These are phyloP conservation scores for Alternaria sp. DNA, from an alignment of 2,329 filamentous ascomycete genomes.

Conservation along the genomic window DNA sequence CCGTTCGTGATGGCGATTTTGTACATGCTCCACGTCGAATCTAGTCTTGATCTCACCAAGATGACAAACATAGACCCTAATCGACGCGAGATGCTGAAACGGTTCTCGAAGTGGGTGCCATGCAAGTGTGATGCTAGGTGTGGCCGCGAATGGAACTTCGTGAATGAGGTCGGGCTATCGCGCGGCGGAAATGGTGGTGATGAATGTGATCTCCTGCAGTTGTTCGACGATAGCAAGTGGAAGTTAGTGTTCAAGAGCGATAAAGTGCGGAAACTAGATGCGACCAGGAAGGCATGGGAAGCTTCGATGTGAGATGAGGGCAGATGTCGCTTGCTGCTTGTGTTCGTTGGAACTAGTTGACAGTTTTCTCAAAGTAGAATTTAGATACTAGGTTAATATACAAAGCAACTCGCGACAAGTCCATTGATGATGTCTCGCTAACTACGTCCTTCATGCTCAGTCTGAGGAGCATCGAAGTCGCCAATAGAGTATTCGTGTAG, in stretches of 20 bases:
- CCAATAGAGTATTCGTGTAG: neutral
- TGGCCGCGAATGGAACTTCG: constrained; percentile 6
- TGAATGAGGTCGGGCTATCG: constrained; percentile 4
- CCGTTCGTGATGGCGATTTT: constrained; percentile 9
- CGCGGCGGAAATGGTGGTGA: neutral
- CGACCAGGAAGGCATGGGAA: constrained; percentile 4
- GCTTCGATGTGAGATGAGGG: neutral
- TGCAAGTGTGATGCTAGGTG: constrained; percentile 5
- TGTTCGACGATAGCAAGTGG: constrained; percentile 1
- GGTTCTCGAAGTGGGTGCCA: constrained; percentile 6
- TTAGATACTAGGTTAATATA: neutral
- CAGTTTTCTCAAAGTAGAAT: neutral
- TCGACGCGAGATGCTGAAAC: constrained; percentile 9
- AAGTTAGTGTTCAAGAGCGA: constrained; percentile 3
- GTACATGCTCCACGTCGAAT: constrained; percentile 12
- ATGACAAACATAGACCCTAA: constrained; percentile 1
- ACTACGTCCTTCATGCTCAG: too few species aligned
- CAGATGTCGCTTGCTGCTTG: neutral
- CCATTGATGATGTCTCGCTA: neutral
- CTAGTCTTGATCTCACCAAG: neutral
- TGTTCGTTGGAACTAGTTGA: neutral
- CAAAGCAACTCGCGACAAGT: neutral
- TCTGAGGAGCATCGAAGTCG: too few species aligned
- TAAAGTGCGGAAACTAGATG: constrained; percentile 1
- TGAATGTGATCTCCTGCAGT: neutral